Conservation (phyloP, 192 early-diverging fungal genomes). For the Entophlyctis helioformis region DNA sequence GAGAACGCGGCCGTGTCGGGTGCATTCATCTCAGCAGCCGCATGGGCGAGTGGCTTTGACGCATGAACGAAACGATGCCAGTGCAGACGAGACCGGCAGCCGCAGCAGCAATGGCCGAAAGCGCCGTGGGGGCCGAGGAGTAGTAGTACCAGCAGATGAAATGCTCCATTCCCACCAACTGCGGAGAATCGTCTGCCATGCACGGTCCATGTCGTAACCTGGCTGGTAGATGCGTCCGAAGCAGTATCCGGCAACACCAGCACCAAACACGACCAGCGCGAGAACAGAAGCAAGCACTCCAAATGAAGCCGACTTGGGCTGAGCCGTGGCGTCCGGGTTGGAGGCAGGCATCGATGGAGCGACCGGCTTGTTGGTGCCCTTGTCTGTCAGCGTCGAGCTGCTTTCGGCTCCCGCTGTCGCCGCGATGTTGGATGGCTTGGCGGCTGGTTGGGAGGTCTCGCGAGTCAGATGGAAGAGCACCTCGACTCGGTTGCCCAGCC, state of each 20-base stretch:
- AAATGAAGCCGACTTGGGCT: background rate
- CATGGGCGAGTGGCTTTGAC: too few relatives aligned
- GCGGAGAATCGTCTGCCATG: background rate
- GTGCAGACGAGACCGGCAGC: too few relatives aligned
- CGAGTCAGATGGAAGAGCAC: background rate
- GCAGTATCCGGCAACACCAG: background rate
- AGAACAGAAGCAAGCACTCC: too few relatives aligned
- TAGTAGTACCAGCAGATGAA: slow-evolving; percentile 1
- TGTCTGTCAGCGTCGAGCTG: background rate
- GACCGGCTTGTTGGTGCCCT: background rate
- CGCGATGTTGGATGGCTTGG: background rate
- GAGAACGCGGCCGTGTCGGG: too few relatives aligned
- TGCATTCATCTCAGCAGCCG: too few relatives aligned
- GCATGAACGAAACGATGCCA: too few relatives aligned
- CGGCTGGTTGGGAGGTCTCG: background rate
- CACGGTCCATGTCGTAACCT: too few relatives aligned
- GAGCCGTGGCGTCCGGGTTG: background rate
- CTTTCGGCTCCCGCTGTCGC: background rate
- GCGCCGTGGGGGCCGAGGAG: too few relatives aligned
- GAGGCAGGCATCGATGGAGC: background rate
- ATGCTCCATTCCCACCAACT: background rate
- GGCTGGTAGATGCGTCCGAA: background rate
- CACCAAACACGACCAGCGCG: slow-evolving; percentile 1
- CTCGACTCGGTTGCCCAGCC: background rate
- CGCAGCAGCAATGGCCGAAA: too few relatives aligned